phyloP scores from a whole-genome alignment of 768 basidiomycete species.

The Termitomyces sp. region DNA sequence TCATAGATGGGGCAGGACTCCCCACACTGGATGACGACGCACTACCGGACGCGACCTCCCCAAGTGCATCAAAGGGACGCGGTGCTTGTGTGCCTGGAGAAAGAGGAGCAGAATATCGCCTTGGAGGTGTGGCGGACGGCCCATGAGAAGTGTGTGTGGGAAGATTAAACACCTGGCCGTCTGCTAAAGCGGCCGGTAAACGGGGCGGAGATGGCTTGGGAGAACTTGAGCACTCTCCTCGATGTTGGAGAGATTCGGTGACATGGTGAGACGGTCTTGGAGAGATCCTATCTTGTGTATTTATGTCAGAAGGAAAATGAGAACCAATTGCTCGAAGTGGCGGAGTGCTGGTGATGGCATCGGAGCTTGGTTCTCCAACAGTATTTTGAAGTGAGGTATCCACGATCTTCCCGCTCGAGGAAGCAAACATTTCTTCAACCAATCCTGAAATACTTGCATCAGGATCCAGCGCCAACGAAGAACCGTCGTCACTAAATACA shows the following conservation, averaged over 20 bases:
- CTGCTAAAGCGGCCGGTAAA: slow-evolving; percentile 17
- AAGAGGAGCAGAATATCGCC: slow-evolving; percentile 21
- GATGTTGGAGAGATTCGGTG: slow-evolving; percentile 44
- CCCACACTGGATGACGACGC: not conserved
- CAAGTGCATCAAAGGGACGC: not conserved
- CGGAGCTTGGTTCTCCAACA: not conserved
- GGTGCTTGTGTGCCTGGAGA: slow-evolving; percentile 16
- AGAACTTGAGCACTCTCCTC: slow-evolving; percentile 26
- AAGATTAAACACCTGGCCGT: slow-evolving; percentile 24
- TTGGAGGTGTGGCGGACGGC: slow-evolving; percentile 31
- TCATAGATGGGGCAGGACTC: not conserved
- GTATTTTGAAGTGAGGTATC: not conserved
- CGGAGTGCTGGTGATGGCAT: slow-evolving; percentile 30
- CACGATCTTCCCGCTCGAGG: slow-evolving; percentile 24
- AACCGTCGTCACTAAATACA: slow-evolving; percentile 27
- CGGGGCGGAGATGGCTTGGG: slow-evolving; percentile 30
- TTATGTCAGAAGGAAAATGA: slow-evolving; percentile 48
- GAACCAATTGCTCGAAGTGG: slow-evolving; percentile 27
- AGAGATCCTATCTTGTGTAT: slow-evolving; percentile 60
- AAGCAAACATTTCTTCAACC: slow-evolving; percentile 64
- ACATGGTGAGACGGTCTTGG: slow-evolving; percentile 61
- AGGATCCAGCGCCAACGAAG: slow-evolving; percentile 33
- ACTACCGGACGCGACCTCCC: not conserved
- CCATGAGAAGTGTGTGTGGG: slow-evolving; percentile 27
- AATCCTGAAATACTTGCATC: slow-evolving; percentile 66